A percentile compares a stretch with the other conserved stretches of the same genome.
Evolutionary conservation across 1,284 basidiomycete genomes (phyloP).

Genomic region (Puccinia horiana): DNA sequence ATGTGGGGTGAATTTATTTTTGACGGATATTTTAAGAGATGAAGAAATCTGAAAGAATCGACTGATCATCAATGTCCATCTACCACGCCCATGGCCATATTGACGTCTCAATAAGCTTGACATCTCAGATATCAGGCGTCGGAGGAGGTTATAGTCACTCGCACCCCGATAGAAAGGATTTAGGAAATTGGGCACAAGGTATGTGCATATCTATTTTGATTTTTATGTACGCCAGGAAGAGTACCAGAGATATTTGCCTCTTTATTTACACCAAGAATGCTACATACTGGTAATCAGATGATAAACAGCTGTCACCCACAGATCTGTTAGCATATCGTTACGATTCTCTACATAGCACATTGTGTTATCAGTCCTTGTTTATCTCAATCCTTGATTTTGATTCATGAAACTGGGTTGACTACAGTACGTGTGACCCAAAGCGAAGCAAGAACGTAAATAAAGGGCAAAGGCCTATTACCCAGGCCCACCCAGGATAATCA

Average conservation of each 20-base stretch:
- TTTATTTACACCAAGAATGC: not conserved
- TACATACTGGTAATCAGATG: not conserved
- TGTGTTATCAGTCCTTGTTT: constrained; percentile 8
- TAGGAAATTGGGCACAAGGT: not conserved
- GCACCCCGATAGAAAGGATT: not conserved
- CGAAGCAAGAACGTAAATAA: not conserved
- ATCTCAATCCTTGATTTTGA: not conserved
- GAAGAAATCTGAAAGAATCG: not conserved
- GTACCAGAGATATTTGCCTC: not conserved
- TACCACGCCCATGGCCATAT: not conserved
- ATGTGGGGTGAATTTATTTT: not conserved
- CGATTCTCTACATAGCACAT: not conserved
- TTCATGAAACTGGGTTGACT: not conserved
- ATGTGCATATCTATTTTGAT: too few relatives aligned
- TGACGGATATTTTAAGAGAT: not conserved
- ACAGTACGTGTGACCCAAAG: not conserved
- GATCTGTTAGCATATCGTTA: not conserved
- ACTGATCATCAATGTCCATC: not conserved
- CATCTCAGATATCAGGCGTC: constrained; percentile 10
- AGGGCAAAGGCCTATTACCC: not conserved
- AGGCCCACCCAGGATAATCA: not conserved
- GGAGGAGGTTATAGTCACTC: not conserved
- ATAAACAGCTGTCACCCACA: not conserved
- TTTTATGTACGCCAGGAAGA: not conserved
- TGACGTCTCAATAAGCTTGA: not conserved